Percentiles rank a stretch among this genome's conserved stretches.
Evolutionary conservation across 2,329 filamentous ascomycete species (phyloP).

Genomic region (Nemania abortiva): DNA sequence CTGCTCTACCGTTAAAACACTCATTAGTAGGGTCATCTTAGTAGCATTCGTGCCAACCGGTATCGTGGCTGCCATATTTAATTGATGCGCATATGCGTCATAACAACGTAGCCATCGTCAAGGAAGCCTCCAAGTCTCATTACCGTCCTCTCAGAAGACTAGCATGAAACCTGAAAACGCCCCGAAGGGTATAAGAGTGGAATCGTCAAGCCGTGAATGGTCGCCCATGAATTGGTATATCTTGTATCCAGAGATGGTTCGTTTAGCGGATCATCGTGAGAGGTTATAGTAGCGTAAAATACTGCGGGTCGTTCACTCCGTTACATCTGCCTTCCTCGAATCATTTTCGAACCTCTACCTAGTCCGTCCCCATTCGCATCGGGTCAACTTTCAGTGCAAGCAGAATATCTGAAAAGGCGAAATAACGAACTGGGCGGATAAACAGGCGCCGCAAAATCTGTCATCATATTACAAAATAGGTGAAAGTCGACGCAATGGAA

Average conservation of each 20-base stretch:
- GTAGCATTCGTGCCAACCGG: slow-evolving; percentile 40
- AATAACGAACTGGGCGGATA: slow-evolving; percentile 35
- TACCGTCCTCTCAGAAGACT: slow-evolving; percentile 39
- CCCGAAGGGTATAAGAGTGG: slow-evolving; percentile 52
- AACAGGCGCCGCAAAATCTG: slow-evolving; percentile 44
- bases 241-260: slow-evolving; percentile 53
- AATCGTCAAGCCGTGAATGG: slow-evolving; percentile 55
- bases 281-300: slow-evolving; percentile 50
- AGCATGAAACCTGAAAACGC: slow-evolving; percentile 44
- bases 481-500: slow-evolving; percentile 42
- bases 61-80: slow-evolving; percentile 50
- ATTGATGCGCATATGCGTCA: slow-evolving; percentile 54
- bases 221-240: slow-evolving; percentile 54
- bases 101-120: slow-evolving; percentile 56
- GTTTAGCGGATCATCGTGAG: slow-evolving; percentile 50
- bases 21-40: slow-evolving; percentile 47
- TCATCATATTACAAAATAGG: slow-evolving; percentile 53
- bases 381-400: slow-evolving; percentile 18
- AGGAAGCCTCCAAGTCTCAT: slow-evolving; percentile 45
- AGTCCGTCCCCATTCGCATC: slow-evolving; percentile 25
- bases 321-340: slow-evolving; percentile 31
- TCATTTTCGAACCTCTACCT: slow-evolving; percentile 19
- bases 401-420: slow-evolving; percentile 25
- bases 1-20: slow-evolving; percentile 40
- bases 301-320: slow-evolving; percentile 42